A percentile compares a stretch with the other conserved stretches of the same genome.
These are phyloP conservation scores for Barbarea vulgaris DNA, from an alignment of 345 rosid species.

Conservation along the genomic window DNA sequence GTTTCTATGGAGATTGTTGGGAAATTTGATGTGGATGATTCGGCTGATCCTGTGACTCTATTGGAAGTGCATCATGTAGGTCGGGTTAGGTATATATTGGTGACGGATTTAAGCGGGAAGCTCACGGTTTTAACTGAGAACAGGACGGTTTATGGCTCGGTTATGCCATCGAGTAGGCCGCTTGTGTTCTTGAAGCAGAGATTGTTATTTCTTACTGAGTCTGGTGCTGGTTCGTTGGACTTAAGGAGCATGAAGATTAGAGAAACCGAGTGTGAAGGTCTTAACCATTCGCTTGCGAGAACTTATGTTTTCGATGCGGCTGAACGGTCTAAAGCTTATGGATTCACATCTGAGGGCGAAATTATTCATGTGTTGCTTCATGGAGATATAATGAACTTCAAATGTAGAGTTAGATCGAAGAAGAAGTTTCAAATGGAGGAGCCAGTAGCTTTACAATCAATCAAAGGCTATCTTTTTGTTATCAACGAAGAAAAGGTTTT, in stretches of 20 bases:
- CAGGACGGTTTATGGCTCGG: constrained; percentile 72
- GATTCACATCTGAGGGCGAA: constrained; percentile 82
- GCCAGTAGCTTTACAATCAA: constrained; percentile 71
- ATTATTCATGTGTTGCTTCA: constrained; percentile 72
- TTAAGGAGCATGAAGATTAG: constrained; percentile 82
- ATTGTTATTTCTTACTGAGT: constrained; percentile 83
- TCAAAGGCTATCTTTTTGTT: constrained; percentile 77
- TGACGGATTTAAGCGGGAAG: constrained; percentile 62
- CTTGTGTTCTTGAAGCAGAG: constrained; percentile 90
- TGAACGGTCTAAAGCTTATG: constrained; percentile 90
- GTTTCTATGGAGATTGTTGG: constrained; percentile 60
- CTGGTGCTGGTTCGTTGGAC: constrained; percentile 90
- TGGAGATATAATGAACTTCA: constrained; percentile 90
- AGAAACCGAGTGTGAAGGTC: constrained; percentile 85
- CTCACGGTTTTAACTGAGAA: constrained; percentile 70
- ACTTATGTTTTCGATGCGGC: constrained; percentile 73
- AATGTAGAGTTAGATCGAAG: constrained; percentile 90
- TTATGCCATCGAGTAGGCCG: constrained; percentile 62
- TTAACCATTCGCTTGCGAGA: constrained; percentile 66
- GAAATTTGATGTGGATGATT: constrained; percentile 43
- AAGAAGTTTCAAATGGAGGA: constrained; percentile 68
- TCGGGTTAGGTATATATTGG: constrained; percentile 68
- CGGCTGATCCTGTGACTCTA: constrained; percentile 51
- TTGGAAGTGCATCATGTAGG: constrained; percentile 91
- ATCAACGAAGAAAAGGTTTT: constrained; percentile 65